These are phyloP conservation scores for Candida alai DNA, from an alignment of 805 yeast species.

Conservation along the genomic window DNA sequence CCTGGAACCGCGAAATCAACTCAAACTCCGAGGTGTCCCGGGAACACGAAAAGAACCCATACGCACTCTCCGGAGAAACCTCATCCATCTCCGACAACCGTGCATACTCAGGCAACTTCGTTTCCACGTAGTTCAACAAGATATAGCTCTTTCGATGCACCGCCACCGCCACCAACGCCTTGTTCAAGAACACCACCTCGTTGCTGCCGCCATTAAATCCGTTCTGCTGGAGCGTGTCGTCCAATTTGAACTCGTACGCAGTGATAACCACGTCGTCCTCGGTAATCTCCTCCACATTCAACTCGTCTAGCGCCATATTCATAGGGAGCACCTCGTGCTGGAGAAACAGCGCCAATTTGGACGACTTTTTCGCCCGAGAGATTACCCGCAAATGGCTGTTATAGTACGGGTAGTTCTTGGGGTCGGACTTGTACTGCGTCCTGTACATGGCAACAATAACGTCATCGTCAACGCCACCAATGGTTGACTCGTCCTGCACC, in stretches of 20 bases:
- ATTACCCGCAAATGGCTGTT: slow-evolving; percentile 26
- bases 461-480: slow-evolving; percentile 27
- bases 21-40: slow-evolving; percentile 51
- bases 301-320: slow-evolving; percentile 29
- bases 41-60: slow-evolving; percentile 44
- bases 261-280: slow-evolving; percentile 67
- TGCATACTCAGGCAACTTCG: slow-evolving; percentile 32
- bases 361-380: slow-evolving; percentile 23
- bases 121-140: slow-evolving; percentile 53
- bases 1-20: slow-evolving; percentile 50
- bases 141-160: slow-evolving; percentile 51
- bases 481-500: slow-evolving; percentile 6
- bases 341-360: slow-evolving; percentile 19
- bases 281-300: slow-evolving; percentile 40
- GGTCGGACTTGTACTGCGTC: slow-evolving; percentile 25
- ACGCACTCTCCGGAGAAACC: slow-evolving; percentile 33
- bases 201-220: slow-evolving; percentile 30
- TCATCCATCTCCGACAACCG: slow-evolving; percentile 9
- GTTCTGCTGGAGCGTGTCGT: slow-evolving; percentile 42
- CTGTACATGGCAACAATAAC: slow-evolving; percentile 32
- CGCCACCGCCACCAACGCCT: slow-evolving; percentile 64
- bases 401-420: slow-evolving; percentile 35
- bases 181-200: slow-evolving; percentile 38
- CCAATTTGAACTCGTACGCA: slow-evolving; percentile 62
- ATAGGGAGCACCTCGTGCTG: slow-evolving; percentile 31